phyloP scores from a whole-genome alignment of 164 flowering plant genomes.

The Vitis riparia region DNA sequence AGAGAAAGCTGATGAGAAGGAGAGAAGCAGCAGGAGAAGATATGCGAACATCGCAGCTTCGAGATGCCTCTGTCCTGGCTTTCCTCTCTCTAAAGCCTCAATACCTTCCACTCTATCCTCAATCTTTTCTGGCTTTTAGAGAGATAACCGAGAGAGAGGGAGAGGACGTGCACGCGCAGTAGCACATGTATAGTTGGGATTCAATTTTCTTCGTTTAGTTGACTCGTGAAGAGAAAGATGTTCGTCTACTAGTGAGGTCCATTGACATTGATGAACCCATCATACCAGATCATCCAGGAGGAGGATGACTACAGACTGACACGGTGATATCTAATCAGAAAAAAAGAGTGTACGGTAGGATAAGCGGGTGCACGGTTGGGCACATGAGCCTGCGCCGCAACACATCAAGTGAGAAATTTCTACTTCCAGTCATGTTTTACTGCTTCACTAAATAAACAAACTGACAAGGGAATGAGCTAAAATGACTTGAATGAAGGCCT shows the following conservation, averaged over 20 bases:
- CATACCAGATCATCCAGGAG: too few relatives aligned
- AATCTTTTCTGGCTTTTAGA: not conserved
- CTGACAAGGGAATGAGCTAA: not conserved
- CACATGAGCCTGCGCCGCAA: not conserved
- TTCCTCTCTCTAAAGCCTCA: not conserved
- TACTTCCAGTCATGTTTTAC: too few relatives aligned
- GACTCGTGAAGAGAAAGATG: constrained; percentile 7
- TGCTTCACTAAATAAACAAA: too few relatives aligned
- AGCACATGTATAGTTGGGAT: constrained; percentile 8
- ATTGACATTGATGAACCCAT: not conserved
- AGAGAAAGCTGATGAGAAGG: constrained; percentile 20
- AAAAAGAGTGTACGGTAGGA: too few relatives aligned
- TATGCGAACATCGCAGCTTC: constrained; percentile 23
- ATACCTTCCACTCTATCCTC: constrained; percentile 7
- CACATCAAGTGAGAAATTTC: not conserved
- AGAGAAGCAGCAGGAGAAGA: constrained; percentile 22
- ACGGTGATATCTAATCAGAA: too few relatives aligned
- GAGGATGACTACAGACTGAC: too few relatives aligned
- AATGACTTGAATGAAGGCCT: not conserved
- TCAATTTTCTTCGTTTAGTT: constrained; percentile 8
- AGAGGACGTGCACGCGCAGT: constrained; percentile 21
- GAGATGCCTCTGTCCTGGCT: not conserved
- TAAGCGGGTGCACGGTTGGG: too few relatives aligned
- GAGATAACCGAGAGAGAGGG: constrained; percentile 13
- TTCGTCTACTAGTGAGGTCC: constrained; percentile 2